Evolutionary conservation across 2,329 filamentous ascomycete genomes (phyloP).

Genomic region (Penicillium sp.): DNA sequence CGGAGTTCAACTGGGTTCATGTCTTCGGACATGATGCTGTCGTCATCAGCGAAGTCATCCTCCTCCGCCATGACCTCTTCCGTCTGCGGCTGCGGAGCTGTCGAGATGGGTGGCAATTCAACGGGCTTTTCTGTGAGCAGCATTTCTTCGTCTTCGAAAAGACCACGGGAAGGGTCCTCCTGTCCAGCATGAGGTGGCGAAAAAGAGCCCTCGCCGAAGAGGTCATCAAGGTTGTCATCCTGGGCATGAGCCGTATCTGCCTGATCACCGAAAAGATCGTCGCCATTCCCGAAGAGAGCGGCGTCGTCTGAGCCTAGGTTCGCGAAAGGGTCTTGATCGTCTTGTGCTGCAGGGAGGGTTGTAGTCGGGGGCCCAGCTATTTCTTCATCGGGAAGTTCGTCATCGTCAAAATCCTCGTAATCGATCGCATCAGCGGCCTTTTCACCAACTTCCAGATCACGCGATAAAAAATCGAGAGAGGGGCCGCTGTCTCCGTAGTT

Average conservation of each 20-base stretch:
- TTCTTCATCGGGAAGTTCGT: slow-evolving; percentile 71
- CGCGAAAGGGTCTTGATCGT: slow-evolving; percentile 48
- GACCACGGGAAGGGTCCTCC: slow-evolving; percentile 30
- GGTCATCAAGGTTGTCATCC: slow-evolving; percentile 46
- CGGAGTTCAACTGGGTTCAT: slow-evolving; percentile 43
- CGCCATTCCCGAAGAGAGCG: slow-evolving; percentile 29
- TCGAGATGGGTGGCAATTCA: slow-evolving; percentile 20
- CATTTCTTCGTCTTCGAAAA: slow-evolving; percentile 33
- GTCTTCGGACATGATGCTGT: slow-evolving; percentile 32
- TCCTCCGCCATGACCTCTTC: slow-evolving; percentile 29
- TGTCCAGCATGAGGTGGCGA: slow-evolving; percentile 33
- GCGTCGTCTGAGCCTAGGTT: slow-evolving; percentile 40
- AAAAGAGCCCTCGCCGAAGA: slow-evolving; percentile 46
- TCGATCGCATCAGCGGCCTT: slow-evolving; percentile 93
- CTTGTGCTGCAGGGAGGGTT: slow-evolving; percentile 46
- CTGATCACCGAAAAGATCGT: slow-evolving; percentile 26
- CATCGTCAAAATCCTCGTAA: slow-evolving; percentile 85
- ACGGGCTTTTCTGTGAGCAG: slow-evolving; percentile 16
- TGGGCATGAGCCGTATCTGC: slow-evolving; percentile 26
- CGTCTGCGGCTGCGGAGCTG: slow-evolving; percentile 19
- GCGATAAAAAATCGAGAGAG: slow-evolving; percentile 40
- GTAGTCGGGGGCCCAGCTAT: slow-evolving; percentile 9
- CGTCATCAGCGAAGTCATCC: slow-evolving; percentile 28
- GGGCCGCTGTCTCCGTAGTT: slow-evolving; percentile 34
- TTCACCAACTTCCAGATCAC: slow-evolving; percentile 52